Evolutionary conservation across 1,139 yeast genomes (phyloP).

Genomic region (Hanseniaspora gamundiae): DNA sequence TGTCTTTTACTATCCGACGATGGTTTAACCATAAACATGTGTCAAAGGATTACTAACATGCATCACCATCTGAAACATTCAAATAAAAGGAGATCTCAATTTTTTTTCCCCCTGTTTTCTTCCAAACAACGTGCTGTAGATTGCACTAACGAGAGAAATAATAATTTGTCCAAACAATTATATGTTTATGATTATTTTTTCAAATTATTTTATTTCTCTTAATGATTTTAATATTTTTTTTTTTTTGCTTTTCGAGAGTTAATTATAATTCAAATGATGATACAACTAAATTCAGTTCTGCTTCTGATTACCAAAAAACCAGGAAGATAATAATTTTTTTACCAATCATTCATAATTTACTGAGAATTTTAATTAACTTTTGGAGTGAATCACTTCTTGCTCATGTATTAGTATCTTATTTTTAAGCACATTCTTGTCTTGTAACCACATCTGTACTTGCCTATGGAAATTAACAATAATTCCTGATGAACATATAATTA

Average conservation of each 20-base stretch:
- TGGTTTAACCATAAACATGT: conserved; percentile 21
- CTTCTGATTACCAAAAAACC: conserved; percentile 54
- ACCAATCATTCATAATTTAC: conserved; percentile 5
- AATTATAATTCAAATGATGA: conserved; percentile 38
- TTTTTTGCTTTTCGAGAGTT: background rate
- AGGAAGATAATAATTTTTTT: conserved; percentile 46
- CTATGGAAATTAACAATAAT: no score
- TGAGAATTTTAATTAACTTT: conserved; percentile 4
- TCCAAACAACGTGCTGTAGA: background rate
- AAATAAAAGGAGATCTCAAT: background rate
- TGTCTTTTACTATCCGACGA: conserved; percentile 9
- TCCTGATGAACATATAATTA: no score
- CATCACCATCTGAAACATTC: conserved; percentile 73
- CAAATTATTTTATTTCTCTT: conserved; percentile 5
- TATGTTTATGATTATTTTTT: background rate
- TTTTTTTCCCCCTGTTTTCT: background rate
- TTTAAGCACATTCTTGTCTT: background rate
- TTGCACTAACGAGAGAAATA: background rate
- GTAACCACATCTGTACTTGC: no score
- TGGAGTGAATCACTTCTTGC: no score
- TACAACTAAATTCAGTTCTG: conserved; percentile 54
- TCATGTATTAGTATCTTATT: background rate
- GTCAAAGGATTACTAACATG: conserved; percentile 58
- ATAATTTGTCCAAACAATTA: background rate
- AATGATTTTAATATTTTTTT: conserved; percentile 3